These are phyloP conservation scores for Plasmopara viticola DNA, from an alignment of 352 stramenopile species.

Conservation along the genomic window DNA sequence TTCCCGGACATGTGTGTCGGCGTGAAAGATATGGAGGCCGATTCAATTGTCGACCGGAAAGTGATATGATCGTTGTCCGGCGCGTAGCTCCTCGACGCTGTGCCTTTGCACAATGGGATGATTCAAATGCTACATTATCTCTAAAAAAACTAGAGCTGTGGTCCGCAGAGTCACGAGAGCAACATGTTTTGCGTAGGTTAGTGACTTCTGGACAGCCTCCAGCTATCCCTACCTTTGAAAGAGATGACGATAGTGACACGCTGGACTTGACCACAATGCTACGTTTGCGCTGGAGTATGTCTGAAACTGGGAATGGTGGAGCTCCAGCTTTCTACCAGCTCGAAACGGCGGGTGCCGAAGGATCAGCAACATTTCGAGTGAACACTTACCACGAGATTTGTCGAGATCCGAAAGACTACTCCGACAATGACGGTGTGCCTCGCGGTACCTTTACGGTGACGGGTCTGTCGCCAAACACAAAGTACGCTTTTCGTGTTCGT, in stretches of 20 bases:
- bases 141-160: conserved; percentile 71
- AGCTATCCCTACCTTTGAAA: conserved; percentile 46
- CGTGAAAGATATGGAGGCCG: conserved; percentile 38
- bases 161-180: conserved; percentile 63
- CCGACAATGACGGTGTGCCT: conserved; percentile 71
- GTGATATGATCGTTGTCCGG: conserved; percentile 61
- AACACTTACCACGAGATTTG: conserved; percentile 81
- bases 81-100: conserved; percentile 47
- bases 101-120: conserved; percentile 53
- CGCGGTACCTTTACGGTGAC: conserved; percentile 69
- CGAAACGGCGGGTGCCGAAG: conserved; percentile 72
- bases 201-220: conserved; percentile 63
- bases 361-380: conserved; percentile 51
- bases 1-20: conserved; percentile 60
- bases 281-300: conserved; percentile 58
- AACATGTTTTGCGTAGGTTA: conserved; percentile 56
- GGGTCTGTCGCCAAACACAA: conserved; percentile 74
- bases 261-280: conserved; percentile 70
- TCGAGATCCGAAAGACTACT: conserved; percentile 81
- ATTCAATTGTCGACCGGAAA: conserved; percentile 54
- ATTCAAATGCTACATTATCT: conserved; percentile 41
- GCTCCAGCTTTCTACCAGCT: conserved; percentile 74
- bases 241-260: conserved; percentile 22
- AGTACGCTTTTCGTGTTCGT: conserved; percentile 86
- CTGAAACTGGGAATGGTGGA: conserved; percentile 54